Evolutionary conservation across 768 basidiomycete species (phyloP).

Genomic region (Tylopilus sp.): DNA sequence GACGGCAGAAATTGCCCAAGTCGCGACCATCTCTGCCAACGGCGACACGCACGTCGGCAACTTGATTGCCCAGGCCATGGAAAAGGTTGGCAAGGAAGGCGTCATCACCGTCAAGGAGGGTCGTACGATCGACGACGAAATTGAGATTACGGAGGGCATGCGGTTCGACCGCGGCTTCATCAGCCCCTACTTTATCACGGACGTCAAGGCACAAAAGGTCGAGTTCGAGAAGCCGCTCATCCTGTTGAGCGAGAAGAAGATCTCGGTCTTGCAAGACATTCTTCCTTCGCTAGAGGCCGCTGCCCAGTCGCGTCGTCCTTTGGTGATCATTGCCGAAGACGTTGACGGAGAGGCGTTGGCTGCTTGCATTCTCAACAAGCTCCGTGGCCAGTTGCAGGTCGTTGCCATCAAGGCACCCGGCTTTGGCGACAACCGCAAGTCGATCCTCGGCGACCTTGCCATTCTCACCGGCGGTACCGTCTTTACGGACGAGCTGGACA

Average conservation of each 20-base stretch:
- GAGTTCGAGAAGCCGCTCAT: constrained; percentile 97
- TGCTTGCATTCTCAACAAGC: constrained; percentile 98
- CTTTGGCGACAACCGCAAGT: constrained; percentile 99
- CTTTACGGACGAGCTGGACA: constrained; percentile 94
- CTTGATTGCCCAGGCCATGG: constrained; percentile 98
- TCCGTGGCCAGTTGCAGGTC: constrained; percentile 94
- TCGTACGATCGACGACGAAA: constrained; percentile 96
- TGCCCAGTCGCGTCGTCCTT: constrained; percentile 79
- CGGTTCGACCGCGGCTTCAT: constrained; percentile 99
- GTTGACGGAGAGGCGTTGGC: constrained; percentile 97
- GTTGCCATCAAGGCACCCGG: constrained; percentile 95
- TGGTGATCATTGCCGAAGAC: constrained; percentile 97
- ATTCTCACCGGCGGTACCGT: constrained; percentile 98
- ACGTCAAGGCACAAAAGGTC: constrained; percentile 93
- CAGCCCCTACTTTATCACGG: constrained; percentile 97
- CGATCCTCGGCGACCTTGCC: constrained; percentile 92
- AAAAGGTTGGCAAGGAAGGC: constrained; percentile 99
- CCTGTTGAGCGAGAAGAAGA: constrained; percentile 97
- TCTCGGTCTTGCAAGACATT: constrained; percentile 90
- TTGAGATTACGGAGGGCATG: constrained; percentile 99
- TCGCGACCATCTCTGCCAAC: constrained; percentile 90
- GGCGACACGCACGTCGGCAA: constrained; percentile 86
- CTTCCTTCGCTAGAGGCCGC: constrained; percentile 86
- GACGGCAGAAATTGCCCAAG: constrained; percentile 95
- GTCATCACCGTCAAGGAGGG: constrained; percentile 99